Base-by-base conservation (phyloP, 352 stramenopile species). In the Phytophthora citrophthora region DNA sequence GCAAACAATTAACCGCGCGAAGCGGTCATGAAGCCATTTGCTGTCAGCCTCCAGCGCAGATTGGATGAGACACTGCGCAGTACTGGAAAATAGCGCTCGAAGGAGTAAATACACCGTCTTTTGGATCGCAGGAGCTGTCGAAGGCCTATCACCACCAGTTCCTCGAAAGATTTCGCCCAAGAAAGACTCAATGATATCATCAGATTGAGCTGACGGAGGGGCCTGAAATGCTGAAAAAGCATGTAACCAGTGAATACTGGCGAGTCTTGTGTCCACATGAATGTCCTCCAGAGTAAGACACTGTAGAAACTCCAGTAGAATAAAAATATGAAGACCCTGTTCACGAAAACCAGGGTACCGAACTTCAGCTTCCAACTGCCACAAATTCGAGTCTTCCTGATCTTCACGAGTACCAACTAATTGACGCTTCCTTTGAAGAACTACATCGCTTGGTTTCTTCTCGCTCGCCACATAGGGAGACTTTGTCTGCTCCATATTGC, bases 251-350 rank as follows among this genome's bases (percentile, higher is more conserved):
- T 51, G 48, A 20, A 20, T 58, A 26, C 8, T 20, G 26, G 24
- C 12, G 15, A 57, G 15, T 16, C 49, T 13, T 6, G 4, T 39
- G 18, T 44, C 38, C 8, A 16, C 16, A 56, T 45, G 34, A 4
- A 56, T 16, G 18, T 67, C 45, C 11, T 23, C 13, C 18, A 71
- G 1, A 2, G 63, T 53, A 4, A 62, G n/a, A 27, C 27, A 24
- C 5, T 40, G 43, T 11, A 61, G n/a, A 56, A 71, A 61, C 13
- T 44, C 34, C 56, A 51, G 61, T 13, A 71, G 53, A 34, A 71
- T 67, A 12, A 62, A 3, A n/a, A 71, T 44, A 16, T 71, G 63
- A 8, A 62, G 36, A 0, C 31, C 44, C 27, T 61, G 62, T 47
- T 71, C 56, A 18, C 46, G 36, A 31, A 51, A 60, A 2, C 52